Percentiles rank a stretch among this genome's conserved stretches.
Evolutionary conservation across 345 rosid species (phyloP).

Genomic region (Trapa incisa): DNA sequence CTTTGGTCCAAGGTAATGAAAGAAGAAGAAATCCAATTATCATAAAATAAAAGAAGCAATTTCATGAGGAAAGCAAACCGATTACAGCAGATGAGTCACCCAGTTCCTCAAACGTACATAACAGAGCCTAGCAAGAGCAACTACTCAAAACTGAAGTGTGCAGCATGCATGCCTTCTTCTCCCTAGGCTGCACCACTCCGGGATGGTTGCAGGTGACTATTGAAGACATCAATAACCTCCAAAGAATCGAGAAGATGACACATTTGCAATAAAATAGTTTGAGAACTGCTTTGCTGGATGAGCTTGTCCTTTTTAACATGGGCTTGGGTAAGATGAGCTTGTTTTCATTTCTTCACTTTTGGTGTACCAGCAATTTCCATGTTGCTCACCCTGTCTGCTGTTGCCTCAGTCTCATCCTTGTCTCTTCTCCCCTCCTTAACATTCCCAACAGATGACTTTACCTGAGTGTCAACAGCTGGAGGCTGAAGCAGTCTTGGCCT

Average conservation of each 20-base stretch:
- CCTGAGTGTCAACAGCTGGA: slow-evolving; percentile 12
- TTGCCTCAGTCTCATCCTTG: slow-evolving; percentile 53
- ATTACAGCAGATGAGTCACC: neutral
- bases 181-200: neutral
- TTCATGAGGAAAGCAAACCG: neutral
- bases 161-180: neutral
- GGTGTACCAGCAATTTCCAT: slow-evolving; percentile 39
- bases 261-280: neutral
- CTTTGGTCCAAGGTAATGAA: neutral
- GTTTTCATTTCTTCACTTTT: slow-evolving; percentile 11
- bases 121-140: neutral
- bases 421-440: slow-evolving; percentile 21
- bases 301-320: neutral
- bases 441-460: slow-evolving; percentile 6
- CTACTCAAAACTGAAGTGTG: slow-evolving; percentile 4
- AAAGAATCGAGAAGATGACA: slow-evolving; percentile 1
- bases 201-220: neutral
- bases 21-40: neutral
- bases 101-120: neutral
- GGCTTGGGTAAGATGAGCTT: neutral
- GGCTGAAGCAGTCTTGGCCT: slow-evolving; percentile 46
- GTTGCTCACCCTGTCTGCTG: slow-evolving; percentile 49
- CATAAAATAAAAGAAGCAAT: neutral
- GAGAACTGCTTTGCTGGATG: neutral
- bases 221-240: neutral